Conservation (phyloP, 192 early-diverging fungal species). For the Coemansia sp. region DNA sequence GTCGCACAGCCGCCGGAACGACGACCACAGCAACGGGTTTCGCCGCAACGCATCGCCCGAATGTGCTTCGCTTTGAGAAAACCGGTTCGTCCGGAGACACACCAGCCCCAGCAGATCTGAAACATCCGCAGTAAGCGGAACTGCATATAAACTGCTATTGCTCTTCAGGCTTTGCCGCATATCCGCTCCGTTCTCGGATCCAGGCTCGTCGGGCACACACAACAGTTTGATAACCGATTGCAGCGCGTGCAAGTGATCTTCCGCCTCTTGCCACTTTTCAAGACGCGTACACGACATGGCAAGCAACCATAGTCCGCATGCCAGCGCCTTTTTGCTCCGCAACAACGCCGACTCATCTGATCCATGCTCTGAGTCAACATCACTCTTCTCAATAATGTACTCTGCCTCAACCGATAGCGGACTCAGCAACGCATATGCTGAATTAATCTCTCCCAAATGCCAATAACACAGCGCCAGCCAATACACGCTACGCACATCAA, state of each 20-base stretch:
- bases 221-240: conserved; percentile 12
- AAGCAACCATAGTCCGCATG: conserved; percentile 47
- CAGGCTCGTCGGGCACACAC: conserved; percentile 27
- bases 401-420: conserved; percentile 33
- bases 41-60: conserved; percentile 37
- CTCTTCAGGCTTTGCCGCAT: conserved; percentile 4
- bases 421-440: conserved; percentile 30
- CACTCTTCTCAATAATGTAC: conserved; percentile 23
- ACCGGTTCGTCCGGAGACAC: conserved; percentile 45
- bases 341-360: neutral
- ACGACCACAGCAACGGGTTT: conserved; percentile 51
- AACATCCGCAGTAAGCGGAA: conserved; percentile 40
- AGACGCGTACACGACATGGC: conserved; percentile 48
- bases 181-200: conserved; percentile 15
- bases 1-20: conserved; percentile 49
- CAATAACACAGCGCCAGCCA: conserved; percentile 54
- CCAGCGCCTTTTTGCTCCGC: conserved; percentile 38
- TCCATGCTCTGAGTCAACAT: conserved; percentile 2
- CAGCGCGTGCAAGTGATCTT: conserved; percentile 40
- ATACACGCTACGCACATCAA: conserved; percentile 49
- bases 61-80: conserved; percentile 34
- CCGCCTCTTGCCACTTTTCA: conserved; percentile 55
- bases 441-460: conserved; percentile 46
- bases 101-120: conserved; percentile 45
- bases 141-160: conserved; percentile 12